Conservation (phyloP, 106 monocot species). For the Cymbidium sinense region DNA sequence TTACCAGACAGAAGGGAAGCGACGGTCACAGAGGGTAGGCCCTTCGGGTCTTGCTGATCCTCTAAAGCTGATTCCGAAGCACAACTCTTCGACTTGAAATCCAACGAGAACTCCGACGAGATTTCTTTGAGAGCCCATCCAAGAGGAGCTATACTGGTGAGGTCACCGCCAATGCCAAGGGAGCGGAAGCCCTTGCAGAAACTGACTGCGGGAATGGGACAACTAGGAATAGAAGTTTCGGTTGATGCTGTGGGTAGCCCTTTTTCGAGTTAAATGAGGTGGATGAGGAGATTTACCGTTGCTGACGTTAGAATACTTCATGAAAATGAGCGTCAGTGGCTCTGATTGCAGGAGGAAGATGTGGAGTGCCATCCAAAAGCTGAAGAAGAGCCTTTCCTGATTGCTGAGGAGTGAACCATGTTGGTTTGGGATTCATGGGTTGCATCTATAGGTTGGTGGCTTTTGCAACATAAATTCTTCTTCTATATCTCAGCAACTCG, state of each 20-base stretch:
- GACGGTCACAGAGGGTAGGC: not conserved
- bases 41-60: not conserved
- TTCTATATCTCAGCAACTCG: too few relatives aligned
- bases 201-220: not conserved
- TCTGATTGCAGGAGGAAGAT: conserved; percentile 28
- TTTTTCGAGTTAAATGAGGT: conserved; percentile 27
- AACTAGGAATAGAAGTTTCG: not conserved
- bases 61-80: not conserved
- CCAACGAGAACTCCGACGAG: not conserved
- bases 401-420: not conserved
- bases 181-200: not conserved
- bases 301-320: conserved; percentile 25
- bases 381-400: not conserved
- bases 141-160: not conserved
- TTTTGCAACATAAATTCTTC: too few relatives aligned
- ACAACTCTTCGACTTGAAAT: not conserved
- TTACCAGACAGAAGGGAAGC: not conserved
- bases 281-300: conserved; percentile 28
- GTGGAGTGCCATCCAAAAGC: conserved; percentile 26
- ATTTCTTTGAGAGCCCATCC: not conserved
- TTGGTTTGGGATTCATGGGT: not conserved
- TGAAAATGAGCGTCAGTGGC: conserved; percentile 31
- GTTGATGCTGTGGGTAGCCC: conserved; percentile 5
- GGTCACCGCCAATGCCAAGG: not conserved
- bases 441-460: not conserved